phyloP scores from a whole-genome alignment of 2,329 filamentous ascomycete genomes.

The Aspergillus intermedius region DNA sequence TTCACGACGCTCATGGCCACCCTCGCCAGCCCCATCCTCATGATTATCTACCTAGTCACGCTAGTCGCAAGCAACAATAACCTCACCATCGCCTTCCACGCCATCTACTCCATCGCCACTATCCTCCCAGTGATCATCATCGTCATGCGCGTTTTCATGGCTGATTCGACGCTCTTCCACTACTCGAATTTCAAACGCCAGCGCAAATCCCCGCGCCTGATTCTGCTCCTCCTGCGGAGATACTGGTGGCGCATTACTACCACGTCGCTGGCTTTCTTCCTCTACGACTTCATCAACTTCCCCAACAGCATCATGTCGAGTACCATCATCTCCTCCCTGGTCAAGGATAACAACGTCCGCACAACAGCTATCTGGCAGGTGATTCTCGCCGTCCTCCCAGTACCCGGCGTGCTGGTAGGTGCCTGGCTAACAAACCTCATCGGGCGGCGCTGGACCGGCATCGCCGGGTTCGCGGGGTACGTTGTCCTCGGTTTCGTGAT shows the following conservation, averaged over 20 bases:
- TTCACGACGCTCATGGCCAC: constrained; percentile 34
- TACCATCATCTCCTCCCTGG: constrained; percentile 28
- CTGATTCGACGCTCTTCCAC: constrained; percentile 27
- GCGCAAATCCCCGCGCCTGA: constrained; percentile 18
- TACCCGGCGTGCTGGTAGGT: constrained; percentile 29
- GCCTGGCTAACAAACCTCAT: constrained; percentile 28
- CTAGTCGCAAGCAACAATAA: constrained; percentile 32
- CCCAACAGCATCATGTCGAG: constrained; percentile 32
- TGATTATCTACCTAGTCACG: constrained; percentile 31
- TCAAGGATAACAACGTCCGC: constrained; percentile 25
- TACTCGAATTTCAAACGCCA: constrained; percentile 26
- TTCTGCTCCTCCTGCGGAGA: constrained; percentile 18
- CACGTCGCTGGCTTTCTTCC: constrained; percentile 29
- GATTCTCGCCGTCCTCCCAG: constrained; percentile 26
- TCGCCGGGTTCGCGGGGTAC: constrained; percentile 25
- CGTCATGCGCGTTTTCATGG: constrained; percentile 29
- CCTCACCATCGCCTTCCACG: constrained; percentile 22
- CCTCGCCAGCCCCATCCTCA: constrained; percentile 25
- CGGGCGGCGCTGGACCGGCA: constrained; percentile 24
- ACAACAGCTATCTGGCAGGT: constrained; percentile 32
- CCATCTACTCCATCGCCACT: constrained; percentile 27
- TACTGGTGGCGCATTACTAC: constrained; percentile 24
- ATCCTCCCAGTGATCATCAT: constrained; percentile 28
- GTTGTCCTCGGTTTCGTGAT: constrained; percentile 26
- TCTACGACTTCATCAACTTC: constrained; percentile 35